Percentiles rank a stretch among this genome's conserved stretches.
Conservation (phyloP, 2,329 filamentous ascomycete genomes). For the Phyllosticta citribraziliensis region DNA sequence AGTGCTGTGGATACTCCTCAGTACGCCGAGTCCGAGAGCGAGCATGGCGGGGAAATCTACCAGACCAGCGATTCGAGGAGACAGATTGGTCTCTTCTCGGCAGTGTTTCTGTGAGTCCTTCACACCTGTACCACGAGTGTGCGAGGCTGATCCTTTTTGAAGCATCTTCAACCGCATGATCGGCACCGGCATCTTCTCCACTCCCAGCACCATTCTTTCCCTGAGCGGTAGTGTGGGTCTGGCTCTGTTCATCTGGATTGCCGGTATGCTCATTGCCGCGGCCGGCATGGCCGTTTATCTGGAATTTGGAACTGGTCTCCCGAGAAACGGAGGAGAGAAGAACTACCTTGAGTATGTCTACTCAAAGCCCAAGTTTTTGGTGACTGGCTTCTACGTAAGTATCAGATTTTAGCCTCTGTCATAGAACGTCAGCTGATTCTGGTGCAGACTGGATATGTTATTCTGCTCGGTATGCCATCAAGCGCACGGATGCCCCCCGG, state of each 20-base stretch:
- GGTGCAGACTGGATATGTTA: conserved; percentile 41
- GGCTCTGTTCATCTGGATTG: conserved; percentile 53
- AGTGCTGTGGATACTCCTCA: background rate
- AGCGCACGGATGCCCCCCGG: conserved; percentile 1
- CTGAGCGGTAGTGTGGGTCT: conserved; percentile 53
- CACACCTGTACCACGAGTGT: background rate
- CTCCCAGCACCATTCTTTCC: conserved; percentile 47
- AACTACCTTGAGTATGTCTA: conserved; percentile 59
- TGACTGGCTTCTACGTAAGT: conserved; percentile 44
- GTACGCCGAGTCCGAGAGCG: conserved; percentile 6
- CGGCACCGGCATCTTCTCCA: conserved; percentile 58
- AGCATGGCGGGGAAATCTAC: conserved; percentile 8
- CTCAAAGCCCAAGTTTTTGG: conserved; percentile 49
- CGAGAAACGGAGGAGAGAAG: conserved; percentile 56
- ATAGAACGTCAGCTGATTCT: conserved; percentile 16
- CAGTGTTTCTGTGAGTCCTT: conserved; percentile 9
- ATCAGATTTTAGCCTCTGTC: background rate
- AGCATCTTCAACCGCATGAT: conserved; percentile 55
- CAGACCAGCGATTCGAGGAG: conserved; percentile 10
- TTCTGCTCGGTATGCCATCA: conserved; percentile 37
- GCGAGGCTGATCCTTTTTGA: background rate
- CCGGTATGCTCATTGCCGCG: conserved; percentile 51
- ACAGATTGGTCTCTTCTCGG: conserved; percentile 9
- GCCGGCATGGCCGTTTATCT: conserved; percentile 56
- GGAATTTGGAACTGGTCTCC: conserved; percentile 56